Percentiles rank a stretch among this genome's conserved stretches.
Evolutionary conservation across 2,329 filamentous ascomycete genomes (phyloP).

Genomic region (Cordyceps fumosorosea): DNA sequence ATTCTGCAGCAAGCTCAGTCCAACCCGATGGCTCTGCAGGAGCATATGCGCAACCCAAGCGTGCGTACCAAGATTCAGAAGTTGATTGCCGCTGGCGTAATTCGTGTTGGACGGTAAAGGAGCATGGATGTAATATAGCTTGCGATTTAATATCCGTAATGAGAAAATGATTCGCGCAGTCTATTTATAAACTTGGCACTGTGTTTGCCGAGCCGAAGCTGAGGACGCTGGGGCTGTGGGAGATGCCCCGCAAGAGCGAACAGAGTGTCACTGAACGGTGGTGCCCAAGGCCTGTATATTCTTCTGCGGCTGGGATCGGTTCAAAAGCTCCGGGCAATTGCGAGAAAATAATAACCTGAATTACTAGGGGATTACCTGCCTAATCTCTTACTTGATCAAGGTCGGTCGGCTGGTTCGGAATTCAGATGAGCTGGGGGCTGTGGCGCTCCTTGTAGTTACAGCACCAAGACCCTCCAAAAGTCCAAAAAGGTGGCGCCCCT

Average conservation of each 20-base stretch:
- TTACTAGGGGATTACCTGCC: no score
- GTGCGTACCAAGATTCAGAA: conserved; percentile 91
- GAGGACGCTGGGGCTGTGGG: neutral
- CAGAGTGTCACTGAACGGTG: neutral
- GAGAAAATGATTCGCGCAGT: conserved; percentile 8
- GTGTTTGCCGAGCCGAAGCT: neutral
- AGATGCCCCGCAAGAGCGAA: neutral
- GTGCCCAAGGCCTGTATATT: no score
- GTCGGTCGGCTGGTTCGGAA: neutral
- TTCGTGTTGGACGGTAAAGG: conserved; percentile 55
- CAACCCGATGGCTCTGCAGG: conserved; percentile 84
- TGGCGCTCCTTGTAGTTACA: neutral
- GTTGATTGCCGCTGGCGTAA: conserved; percentile 86
- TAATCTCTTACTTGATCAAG: no score
- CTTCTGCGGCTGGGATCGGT: no score
- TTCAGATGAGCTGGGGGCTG: neutral
- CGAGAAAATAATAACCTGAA: no score
- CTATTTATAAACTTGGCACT: neutral
- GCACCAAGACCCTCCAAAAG: neutral
- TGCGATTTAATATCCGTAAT: conserved; percentile 6
- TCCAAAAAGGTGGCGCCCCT: conserved; percentile 11
- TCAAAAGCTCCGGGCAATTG: no score
- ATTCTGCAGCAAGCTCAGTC: conserved; percentile 95
- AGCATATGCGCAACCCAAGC: conserved; percentile 91
- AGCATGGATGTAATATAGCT: conserved; percentile 11